Evolutionary conservation across 1,139 yeast species (phyloP), one percentile per base, ranked within the genome.

Genomic region (Nematodospora anomalae): DNA sequence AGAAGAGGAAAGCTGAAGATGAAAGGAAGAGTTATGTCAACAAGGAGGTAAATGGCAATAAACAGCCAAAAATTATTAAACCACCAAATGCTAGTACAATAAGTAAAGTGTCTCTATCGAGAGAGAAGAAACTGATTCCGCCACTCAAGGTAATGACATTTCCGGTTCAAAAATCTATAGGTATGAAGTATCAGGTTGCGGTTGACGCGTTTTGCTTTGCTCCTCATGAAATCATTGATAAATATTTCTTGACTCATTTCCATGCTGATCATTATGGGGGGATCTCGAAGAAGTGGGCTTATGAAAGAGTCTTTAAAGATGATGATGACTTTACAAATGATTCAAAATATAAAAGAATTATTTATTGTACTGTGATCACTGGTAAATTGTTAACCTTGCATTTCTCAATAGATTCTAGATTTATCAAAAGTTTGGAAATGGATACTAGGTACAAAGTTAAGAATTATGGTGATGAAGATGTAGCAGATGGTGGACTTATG

Each of bases 221-320:
- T 4, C 67, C 74, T 0, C 67, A 79, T 44, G 64, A 62, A 0
- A 53, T 55, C 3, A 74, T 82, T 7, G 45, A 56, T 8, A 67
- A 71, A 32, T 83, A 83, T 57, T 76, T 83, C 41, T 60, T 84
- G 26, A 75, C 90, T 1, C 98, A 92, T 62, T 90, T 86, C 60
- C 98, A 92, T 58, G 69, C 95, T 0, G 98, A 92, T 56, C 98
- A 92, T 56, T 92, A 92, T 53, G 89, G 88, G 3, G 97, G 97
- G 0, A 62, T 92, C 14, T 65, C 81, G 3, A 84, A 84, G 50
- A 70, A 74, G 26, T 92, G 97, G 97, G 62, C 74, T 41, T 60
- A 62, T 32, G 71, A 70, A 42, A 46, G 74, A 22, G 60, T 67
- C 2, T 64, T 69, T 39, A 59, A 55, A 4, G 53, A 53, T 12